These are phyloP conservation scores for Rhodotorula mucilaginosa DNA, from an alignment of 1,284 basidiomycete species.

Conservation along the genomic window DNA sequence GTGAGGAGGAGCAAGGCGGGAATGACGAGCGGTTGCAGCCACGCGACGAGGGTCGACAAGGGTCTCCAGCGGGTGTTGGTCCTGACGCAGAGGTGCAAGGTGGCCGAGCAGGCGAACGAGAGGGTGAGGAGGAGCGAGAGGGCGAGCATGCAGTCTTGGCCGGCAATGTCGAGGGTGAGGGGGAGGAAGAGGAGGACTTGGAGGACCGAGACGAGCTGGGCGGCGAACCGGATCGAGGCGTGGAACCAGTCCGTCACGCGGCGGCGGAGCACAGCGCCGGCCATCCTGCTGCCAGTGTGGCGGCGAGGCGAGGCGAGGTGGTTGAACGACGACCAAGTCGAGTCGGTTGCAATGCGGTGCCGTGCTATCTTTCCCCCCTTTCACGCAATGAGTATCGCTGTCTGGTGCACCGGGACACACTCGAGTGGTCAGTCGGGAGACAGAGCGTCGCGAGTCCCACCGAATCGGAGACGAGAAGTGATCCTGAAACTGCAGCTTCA, in stretches of 20 bases:
- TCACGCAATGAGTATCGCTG: too few species aligned
- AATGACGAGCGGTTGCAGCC: constrained; percentile 57
- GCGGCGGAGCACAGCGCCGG: too few species aligned
- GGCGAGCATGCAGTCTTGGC: constrained; percentile 44
- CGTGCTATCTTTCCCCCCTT: too few species aligned
- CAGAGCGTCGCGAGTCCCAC: too few species aligned
- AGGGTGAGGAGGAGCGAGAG: constrained; percentile 43
- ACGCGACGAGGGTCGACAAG: constrained; percentile 31
- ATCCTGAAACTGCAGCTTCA: too few species aligned
- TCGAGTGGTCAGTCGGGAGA: too few species aligned
- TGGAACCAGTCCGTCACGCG: background rate
- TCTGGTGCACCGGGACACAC: too few species aligned
- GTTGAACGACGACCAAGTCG: too few species aligned
- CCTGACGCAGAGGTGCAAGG: constrained; percentile 41
- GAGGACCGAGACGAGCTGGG: constrained; percentile 11
- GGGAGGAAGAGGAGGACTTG: constrained; percentile 81
- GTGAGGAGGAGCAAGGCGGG: constrained; percentile 76
- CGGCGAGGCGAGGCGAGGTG: too few species aligned
- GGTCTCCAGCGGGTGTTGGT: constrained; percentile 40
- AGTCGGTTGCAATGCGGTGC: too few species aligned
- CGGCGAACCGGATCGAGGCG: background rate
- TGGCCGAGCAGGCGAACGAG: constrained; percentile 38
- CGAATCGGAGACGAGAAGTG: too few species aligned
- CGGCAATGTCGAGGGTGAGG: constrained; percentile 64
- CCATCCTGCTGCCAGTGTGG: too few species aligned